Percentiles rank a stretch among this genome's conserved stretches.
phyloP scores from a whole-genome alignment of 148 eudicot species.

The Vaccinium corymbosum region DNA sequence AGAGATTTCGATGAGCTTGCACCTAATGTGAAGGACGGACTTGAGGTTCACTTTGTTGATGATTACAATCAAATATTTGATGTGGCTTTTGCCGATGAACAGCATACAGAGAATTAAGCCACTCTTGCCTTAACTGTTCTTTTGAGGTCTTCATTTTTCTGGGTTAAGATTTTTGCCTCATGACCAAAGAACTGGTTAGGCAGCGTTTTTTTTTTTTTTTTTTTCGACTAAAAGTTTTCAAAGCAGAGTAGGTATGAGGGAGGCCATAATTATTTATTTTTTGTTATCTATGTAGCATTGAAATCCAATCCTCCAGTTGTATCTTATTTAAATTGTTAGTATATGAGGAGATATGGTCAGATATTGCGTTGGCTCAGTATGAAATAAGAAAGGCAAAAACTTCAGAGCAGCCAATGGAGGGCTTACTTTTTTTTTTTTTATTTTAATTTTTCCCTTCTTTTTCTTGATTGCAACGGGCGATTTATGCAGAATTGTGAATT shows the following conservation, averaged over 20 bases:
- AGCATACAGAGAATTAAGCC: conserved; percentile 12
- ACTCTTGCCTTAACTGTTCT: background rate
- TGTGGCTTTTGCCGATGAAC: conserved; percentile 54
- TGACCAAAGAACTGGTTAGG: background rate
- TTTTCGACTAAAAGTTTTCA: background rate
- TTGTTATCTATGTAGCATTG: background rate
- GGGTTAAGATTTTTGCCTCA: background rate
- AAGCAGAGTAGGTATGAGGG: background rate
- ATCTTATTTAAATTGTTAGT: background rate
- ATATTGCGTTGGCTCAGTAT: background rate
- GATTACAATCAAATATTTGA: conserved; percentile 68
- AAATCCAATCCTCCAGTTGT: background rate
- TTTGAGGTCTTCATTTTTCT: background rate
- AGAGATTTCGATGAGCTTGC: conserved; percentile 94
- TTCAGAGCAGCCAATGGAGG: background rate
- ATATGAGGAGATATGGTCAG: conserved; percentile 6
- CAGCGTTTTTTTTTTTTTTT: background rate
- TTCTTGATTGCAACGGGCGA: background rate
- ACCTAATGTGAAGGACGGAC: conserved; percentile 84
- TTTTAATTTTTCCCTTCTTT: background rate
- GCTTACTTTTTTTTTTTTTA: background rate
- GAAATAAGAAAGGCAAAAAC: background rate
- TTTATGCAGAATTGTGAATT: background rate
- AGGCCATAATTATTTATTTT: background rate
- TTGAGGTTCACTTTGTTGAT: conserved; percentile 96